Base-by-base conservation (phyloP, 208 protist species). In the Kentomonas sorsogonicus region DNA sequence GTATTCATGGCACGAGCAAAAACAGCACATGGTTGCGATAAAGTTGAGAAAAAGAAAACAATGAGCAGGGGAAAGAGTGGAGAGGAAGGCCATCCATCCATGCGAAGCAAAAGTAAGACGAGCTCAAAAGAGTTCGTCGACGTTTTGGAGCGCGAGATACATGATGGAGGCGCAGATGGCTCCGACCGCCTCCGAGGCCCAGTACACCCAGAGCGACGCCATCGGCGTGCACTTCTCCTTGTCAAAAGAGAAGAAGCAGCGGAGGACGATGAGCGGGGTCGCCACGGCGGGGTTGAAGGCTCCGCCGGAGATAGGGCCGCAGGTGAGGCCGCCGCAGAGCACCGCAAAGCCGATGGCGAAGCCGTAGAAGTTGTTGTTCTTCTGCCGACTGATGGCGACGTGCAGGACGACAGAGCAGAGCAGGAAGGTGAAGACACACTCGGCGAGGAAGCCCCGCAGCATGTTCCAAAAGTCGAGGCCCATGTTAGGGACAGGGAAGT, bases 241-340 rank as follows among this genome's bases (percentile, higher is more conserved):
- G 25, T 30, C 70, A 55, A 78, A 78, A 11, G 66, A 83, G 34
- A 85, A 72, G 23, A 88, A 76, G 63, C 80, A 85, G 26, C 78
- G 77, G 15, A 88, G 58, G 27, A 85, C 57, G 43, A 86, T 85
- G 16, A 92, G 69, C 25, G 80, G 72, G 40, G 76, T 74, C 5
- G 75, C 70, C 39, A 89, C 69, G 27, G 80, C 77, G 13, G 84
- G 84, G 66, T 92, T 92, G 68, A 92, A 86, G n/a, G 67, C 80
- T 23, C 74, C 84, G 44, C 84, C 78, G 34, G 78, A 83, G 45
- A 92, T 75, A 2, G 78, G 59, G 4, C 67, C 61, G 48, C 71
- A 77, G 23, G 78, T 78, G 33, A 92, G 69, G 0, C 77, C 77
- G 2, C 74, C 80, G 36, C 74, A 78, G 26, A 92, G 57, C 55